These are phyloP conservation scores for Pseudohyphozyma bogoriensis DNA, from an alignment of 768 basidiomycete genomes.

Conservation along the genomic window DNA sequence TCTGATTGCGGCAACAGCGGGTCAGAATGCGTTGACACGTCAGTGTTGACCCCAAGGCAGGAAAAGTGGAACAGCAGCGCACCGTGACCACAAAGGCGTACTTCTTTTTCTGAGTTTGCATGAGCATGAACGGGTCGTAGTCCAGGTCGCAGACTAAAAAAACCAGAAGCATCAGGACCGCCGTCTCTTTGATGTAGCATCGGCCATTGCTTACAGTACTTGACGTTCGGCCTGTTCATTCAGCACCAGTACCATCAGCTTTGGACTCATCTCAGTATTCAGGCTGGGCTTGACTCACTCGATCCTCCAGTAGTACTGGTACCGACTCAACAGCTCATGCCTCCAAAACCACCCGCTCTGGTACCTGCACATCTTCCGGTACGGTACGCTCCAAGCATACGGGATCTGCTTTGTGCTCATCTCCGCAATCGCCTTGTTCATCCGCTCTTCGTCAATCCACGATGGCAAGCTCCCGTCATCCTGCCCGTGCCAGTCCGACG, in stretches of 20 bases:
- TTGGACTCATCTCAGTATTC: no score
- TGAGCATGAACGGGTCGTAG: slow-evolving; percentile 65
- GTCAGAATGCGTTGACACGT: background rate
- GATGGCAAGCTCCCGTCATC: slow-evolving; percentile 59
- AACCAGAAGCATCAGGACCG: background rate
- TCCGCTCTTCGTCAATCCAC: slow-evolving; percentile 69
- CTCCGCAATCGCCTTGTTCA: slow-evolving; percentile 47
- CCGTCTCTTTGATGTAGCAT: background rate
- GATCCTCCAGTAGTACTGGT: slow-evolving; percentile 79
- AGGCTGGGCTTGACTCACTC: slow-evolving; percentile 42
- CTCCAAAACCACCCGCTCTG: slow-evolving; percentile 62
- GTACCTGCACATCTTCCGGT: slow-evolving; percentile 86
- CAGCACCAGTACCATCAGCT: background rate
- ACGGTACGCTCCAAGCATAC: slow-evolving; percentile 48
- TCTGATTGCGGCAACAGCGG: background rate
- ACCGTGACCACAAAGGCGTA: slow-evolving; percentile 59
- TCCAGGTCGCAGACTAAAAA: slow-evolving; percentile 10
- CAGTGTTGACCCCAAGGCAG: background rate
- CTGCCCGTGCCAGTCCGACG: slow-evolving; percentile 57
- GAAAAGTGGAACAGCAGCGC: no score
- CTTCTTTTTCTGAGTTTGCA: slow-evolving; percentile 70
- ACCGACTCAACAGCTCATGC: slow-evolving; percentile 62
- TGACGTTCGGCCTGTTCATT: slow-evolving; percentile 51
- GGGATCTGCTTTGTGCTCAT: slow-evolving; percentile 54
- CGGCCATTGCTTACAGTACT: slow-evolving; percentile 48